Percentiles rank a stretch among this genome's conserved stretches.
Evolutionary conservation across 1,139 yeast genomes (phyloP).

Genomic region (Hansenula anomala): DNA sequence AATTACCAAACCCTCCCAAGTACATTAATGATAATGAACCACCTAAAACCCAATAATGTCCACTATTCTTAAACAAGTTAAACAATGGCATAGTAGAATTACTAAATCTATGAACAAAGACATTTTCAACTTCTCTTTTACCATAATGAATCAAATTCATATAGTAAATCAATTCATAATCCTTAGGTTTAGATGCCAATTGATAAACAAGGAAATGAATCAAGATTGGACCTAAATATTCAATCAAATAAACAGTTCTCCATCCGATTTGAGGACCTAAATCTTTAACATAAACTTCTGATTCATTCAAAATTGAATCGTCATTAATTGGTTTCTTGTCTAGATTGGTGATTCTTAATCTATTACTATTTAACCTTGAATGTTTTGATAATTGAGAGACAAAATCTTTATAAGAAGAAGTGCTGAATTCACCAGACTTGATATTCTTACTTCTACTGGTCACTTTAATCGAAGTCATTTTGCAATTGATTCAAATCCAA

Average conservation of each 20-base stretch:
- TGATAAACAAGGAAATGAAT: slow-evolving; percentile 68
- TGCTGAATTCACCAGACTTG: slow-evolving; percentile 33
- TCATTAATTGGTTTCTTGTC: no score
- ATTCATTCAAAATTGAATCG: slow-evolving; percentile 14
- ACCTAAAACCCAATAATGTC: slow-evolving; percentile 87
- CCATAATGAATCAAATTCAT: slow-evolving; percentile 70
- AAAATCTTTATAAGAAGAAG: slow-evolving; percentile 31
- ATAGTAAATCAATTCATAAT: slow-evolving; percentile 22
- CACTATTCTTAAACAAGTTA: slow-evolving; percentile 82
- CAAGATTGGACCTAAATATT: slow-evolving; percentile 84
- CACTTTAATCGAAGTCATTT: no score
- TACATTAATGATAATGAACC: slow-evolving; percentile 70
- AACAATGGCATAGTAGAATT: slow-evolving; percentile 87
- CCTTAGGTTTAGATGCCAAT: slow-evolving; percentile 12
- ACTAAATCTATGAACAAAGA: slow-evolving; percentile 79
- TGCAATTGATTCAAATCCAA: no score
- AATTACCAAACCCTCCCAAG: slow-evolving; percentile 52
- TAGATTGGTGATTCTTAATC: slow-evolving; percentile 30
- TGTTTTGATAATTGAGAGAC: slow-evolving; percentile 34
- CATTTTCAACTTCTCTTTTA: slow-evolving; percentile 86
- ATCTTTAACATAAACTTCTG: slow-evolving; percentile 60
- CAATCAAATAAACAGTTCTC: slow-evolving; percentile 82
- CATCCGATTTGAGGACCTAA: slow-evolving; percentile 92
- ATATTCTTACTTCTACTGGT: slow-evolving; percentile 49
- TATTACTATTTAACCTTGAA: slow-evolving; percentile 30